A percentile compares a stretch with the other conserved stretches of the same genome.
These are phyloP conservation scores for Maudiozyma serrabonitensis DNA, from an alignment of 805 yeast species.

Conservation along the genomic window DNA sequence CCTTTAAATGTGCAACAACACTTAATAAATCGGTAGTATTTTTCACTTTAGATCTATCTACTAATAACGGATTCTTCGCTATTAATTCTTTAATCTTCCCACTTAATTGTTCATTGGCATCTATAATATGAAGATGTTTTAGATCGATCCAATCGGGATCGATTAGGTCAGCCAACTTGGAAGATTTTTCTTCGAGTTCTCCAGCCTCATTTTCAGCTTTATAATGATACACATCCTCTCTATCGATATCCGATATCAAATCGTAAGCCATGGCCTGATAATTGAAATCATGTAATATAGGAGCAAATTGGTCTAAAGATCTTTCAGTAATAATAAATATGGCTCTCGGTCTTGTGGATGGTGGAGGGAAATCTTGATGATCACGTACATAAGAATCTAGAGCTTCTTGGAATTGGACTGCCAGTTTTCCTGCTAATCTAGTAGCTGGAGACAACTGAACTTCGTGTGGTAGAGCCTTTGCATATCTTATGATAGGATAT, in stretches of 20 bases:
- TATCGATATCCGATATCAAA: slow-evolving; percentile 37
- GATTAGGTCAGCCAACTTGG: slow-evolving; percentile 41
- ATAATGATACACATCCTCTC: slow-evolving; percentile 41
- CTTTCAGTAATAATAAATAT: slow-evolving; percentile 73
- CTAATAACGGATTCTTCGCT: slow-evolving; percentile 64
- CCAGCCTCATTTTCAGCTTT: slow-evolving; percentile 46
- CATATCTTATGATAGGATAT: slow-evolving; percentile 76
- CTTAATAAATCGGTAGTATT: slow-evolving; percentile 63
- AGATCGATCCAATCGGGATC: slow-evolving; percentile 67
- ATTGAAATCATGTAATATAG: slow-evolving; percentile 78
- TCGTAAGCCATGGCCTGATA: slow-evolving; percentile 92
- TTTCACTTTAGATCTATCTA: slow-evolving; percentile 55
- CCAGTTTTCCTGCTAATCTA: slow-evolving; percentile 57
- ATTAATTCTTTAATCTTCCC: slow-evolving; percentile 54
- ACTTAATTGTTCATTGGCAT: slow-evolving; percentile 53
- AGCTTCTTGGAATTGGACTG: slow-evolving; percentile 57
- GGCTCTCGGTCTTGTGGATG: slow-evolving; percentile 53
- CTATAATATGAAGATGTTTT: slow-evolving; percentile 67
- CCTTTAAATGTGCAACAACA: slow-evolving; percentile 61
- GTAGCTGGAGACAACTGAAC: slow-evolving; percentile 45
- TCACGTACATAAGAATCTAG: slow-evolving; percentile 68
- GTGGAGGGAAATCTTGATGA: slow-evolving; percentile 54
- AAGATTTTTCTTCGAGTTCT: slow-evolving; percentile 32
- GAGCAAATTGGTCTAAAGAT: slow-evolving; percentile 72
- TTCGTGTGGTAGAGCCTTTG: slow-evolving; percentile 39